phyloP scores from a whole-genome alignment of 1,284 basidiomycete species.

The Ganoderma lingzhi region DNA sequence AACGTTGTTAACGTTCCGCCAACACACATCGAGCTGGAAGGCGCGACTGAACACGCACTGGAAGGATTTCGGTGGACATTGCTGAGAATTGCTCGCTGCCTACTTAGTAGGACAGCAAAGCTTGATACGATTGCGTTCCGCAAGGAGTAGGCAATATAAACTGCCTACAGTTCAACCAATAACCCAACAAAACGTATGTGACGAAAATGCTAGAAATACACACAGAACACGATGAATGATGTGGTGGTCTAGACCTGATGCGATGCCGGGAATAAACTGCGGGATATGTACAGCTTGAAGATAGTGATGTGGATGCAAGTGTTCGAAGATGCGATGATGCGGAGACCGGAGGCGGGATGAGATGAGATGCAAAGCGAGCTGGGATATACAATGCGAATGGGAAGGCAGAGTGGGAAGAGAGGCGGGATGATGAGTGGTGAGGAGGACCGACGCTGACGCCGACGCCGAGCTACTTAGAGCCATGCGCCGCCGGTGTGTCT shows the following conservation, averaged over 20 bases:
- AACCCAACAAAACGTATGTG: background rate
- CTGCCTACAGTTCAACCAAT: no score
- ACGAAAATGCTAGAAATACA: background rate
- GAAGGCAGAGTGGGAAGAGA: background rate
- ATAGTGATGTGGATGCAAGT: background rate
- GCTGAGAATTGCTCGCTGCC: background rate
- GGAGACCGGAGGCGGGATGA: background rate
- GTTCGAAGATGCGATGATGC: background rate
- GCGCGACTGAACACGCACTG: no score
- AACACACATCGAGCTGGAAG: no score
- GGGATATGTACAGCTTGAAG: constrained; percentile 1
- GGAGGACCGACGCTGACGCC: background rate
- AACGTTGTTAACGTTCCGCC: no score
- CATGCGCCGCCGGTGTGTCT: background rate
- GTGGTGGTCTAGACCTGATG: background rate
- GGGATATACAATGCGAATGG: background rate
- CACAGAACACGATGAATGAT: background rate
- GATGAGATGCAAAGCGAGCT: background rate
- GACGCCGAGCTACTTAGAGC: no score
- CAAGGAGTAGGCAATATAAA: background rate
- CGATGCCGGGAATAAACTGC: no score
- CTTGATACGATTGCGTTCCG: background rate
- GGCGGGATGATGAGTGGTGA: no score
- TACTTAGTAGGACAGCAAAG: background rate
- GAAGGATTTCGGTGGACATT: background rate